These are phyloP conservation scores for Trichoderma gracile DNA, from an alignment of 2,329 filamentous ascomycete species.

Conservation along the genomic window DNA sequence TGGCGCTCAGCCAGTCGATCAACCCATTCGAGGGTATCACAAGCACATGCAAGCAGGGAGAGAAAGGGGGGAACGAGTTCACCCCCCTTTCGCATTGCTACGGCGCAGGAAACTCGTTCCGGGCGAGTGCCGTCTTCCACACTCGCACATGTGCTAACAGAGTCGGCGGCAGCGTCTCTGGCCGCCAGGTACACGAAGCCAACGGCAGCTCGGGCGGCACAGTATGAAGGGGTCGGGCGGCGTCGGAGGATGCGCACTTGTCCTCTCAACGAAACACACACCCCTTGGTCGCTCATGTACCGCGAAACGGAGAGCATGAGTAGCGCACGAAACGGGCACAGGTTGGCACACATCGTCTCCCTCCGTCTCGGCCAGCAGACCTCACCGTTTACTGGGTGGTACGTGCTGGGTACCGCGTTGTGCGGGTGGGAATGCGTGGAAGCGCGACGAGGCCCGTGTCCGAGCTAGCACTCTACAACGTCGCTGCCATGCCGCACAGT, in stretches of 20 bases:
- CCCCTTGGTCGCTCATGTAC: not conserved
- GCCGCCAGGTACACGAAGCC: slow-evolving; percentile 2
- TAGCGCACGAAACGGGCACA: not conserved
- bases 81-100: not conserved
- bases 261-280: not conserved
- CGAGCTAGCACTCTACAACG: not conserved
- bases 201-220: slow-evolving; percentile 10
- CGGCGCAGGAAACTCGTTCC: too few species aligned
- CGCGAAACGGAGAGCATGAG: not conserved
- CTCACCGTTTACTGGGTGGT: not conserved
- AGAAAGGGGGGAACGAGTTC: not conserved
- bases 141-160: not conserved
- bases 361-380: not conserved
- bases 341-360: not conserved
- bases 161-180: not conserved
- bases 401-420: not conserved
- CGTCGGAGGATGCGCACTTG: not conserved
- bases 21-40: not conserved
- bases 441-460: not conserved
- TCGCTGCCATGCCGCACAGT: not conserved
- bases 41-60: not conserved
- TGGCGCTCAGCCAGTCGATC: not conserved
- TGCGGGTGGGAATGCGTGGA: not conserved
- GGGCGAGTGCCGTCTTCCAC: not conserved
- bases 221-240: not conserved